phyloP scores from a whole-genome alignment of 2,329 filamentous ascomycete species.

The Zymoseptoria tritici region DNA sequence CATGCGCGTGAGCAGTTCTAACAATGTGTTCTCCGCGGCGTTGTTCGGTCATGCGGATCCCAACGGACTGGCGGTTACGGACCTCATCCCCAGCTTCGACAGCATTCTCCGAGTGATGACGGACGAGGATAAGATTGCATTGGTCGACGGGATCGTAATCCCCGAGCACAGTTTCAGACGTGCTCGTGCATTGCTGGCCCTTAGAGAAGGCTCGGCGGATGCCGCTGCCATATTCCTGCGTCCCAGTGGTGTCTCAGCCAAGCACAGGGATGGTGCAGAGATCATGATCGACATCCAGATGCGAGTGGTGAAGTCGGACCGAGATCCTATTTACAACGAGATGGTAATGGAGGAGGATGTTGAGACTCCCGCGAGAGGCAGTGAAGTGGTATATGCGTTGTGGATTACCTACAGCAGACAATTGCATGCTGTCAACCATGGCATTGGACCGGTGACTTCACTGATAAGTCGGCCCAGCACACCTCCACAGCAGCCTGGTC shows the following conservation, averaged over 20 bases:
- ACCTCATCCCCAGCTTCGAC: slow-evolving; percentile 81
- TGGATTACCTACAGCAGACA: slow-evolving; percentile 97
- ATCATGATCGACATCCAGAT: slow-evolving; percentile 95
- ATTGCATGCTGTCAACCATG: slow-evolving; percentile 65
- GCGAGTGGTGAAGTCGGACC: slow-evolving; percentile 88
- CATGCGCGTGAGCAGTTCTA: slow-evolving; percentile 80
- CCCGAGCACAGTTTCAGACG: slow-evolving; percentile 93
- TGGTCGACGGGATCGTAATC: slow-evolving; percentile 91
- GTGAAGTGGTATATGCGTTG: slow-evolving; percentile 84
- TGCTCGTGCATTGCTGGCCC: slow-evolving; percentile 72
- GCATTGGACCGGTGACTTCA: slow-evolving; percentile 56
- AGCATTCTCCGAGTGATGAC: slow-evolving; percentile 72
- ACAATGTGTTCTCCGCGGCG: slow-evolving; percentile 86
- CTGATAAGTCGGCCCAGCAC: slow-evolving; percentile 58
- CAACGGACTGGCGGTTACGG: slow-evolving; percentile 69
- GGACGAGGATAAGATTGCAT: slow-evolving; percentile 74
- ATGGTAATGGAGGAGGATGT: slow-evolving; percentile 59
- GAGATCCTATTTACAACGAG: slow-evolving; percentile 51
- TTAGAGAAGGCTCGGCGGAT: slow-evolving; percentile 76
- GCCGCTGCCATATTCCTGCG: slow-evolving; percentile 68
- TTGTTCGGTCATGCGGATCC: slow-evolving; percentile 84
- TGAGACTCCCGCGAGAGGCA: slow-evolving; percentile 44
- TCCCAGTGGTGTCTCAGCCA: slow-evolving; percentile 75
- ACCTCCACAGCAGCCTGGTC: slow-evolving; percentile 62
- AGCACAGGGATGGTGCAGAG: slow-evolving; percentile 82